Evolutionary conservation across 148 eudicot species (phyloP).

Genomic region (Chenopodium suecicum): DNA sequence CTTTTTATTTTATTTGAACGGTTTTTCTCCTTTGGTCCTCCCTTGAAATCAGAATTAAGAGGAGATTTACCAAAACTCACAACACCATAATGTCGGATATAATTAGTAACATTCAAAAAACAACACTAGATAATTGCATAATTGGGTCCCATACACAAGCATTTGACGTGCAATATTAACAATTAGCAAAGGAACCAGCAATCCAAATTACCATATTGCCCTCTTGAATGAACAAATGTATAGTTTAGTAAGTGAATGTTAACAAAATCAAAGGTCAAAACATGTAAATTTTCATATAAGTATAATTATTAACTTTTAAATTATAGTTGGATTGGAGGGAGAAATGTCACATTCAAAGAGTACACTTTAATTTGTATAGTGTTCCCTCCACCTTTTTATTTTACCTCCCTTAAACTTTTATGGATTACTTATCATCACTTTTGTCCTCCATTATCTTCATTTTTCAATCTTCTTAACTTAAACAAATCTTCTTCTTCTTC

Average conservation of each 20-base stretch:
- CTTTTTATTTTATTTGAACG: too few species aligned
- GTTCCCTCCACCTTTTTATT: constrained; percentile 64
- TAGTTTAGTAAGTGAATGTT: background rate
- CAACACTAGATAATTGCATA: background rate
- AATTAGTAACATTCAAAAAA: background rate
- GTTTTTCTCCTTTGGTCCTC: too few species aligned
- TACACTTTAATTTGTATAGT: constrained; percentile 65
- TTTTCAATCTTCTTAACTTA: constrained; percentile 33
- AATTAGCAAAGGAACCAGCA: background rate
- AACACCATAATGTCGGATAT: background rate
- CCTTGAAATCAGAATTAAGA: too few species aligned
- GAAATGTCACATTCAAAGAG: background rate
- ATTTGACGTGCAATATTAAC: background rate
- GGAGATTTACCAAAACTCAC: background rate
- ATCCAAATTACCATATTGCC: background rate
- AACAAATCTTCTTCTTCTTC: constrained; percentile 20
- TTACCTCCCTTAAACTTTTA: constrained; percentile 21
- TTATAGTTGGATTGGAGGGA: constrained; percentile 7
- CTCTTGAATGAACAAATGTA: background rate
- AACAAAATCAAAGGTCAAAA: constrained; percentile 19
- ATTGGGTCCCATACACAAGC: background rate
- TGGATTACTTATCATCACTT: constrained; percentile 40
- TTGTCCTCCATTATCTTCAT: constrained; percentile 43
- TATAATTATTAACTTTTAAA: background rate
- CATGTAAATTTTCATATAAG: background rate